These are phyloP conservation scores for Thelonectria rubi DNA, from an alignment of 2,329 filamentous ascomycete species.

Conservation along the genomic window DNA sequence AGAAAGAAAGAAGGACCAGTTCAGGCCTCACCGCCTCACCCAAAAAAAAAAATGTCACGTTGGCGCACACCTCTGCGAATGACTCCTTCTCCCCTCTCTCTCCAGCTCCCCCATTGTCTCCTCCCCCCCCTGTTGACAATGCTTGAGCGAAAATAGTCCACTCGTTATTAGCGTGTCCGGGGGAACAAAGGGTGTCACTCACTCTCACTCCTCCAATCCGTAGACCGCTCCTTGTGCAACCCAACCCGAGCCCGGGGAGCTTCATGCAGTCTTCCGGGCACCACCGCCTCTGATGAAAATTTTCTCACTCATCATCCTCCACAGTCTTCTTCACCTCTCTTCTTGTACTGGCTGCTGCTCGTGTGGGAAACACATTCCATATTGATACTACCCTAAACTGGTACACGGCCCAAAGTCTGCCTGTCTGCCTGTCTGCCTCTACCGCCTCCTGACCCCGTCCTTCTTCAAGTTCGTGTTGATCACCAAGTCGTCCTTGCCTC, in stretches of 20 bases:
- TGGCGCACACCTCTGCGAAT: constrained; percentile 17
- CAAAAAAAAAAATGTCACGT: no score
- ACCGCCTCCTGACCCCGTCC: constrained; percentile 3
- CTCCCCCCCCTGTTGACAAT: no score
- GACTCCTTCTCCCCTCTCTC: background rate
- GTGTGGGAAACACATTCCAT: background rate
- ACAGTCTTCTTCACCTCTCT: no score
- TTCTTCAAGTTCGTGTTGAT: constrained; percentile 58
- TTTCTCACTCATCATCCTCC: no score
- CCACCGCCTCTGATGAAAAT: no score
- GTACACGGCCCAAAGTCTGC: constrained; percentile 2
- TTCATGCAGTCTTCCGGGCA: no score
- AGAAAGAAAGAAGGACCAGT: no score
- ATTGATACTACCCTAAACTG: constrained; percentile 20
- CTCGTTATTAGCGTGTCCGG: constrained; percentile 7
- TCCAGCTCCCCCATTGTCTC: background rate
- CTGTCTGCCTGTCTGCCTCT: constrained; percentile 3
- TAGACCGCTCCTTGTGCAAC: no score
- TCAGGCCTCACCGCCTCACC: constrained; percentile 24
- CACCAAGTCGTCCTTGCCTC: constrained; percentile 59
- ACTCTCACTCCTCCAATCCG: no score
- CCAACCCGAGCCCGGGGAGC: no score
- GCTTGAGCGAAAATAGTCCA: no score
- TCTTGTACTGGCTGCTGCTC: no score
- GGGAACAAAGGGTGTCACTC: background rate